Base-by-base conservation (phyloP, 139 green algal species). In the Micractinium sp. region DNA sequence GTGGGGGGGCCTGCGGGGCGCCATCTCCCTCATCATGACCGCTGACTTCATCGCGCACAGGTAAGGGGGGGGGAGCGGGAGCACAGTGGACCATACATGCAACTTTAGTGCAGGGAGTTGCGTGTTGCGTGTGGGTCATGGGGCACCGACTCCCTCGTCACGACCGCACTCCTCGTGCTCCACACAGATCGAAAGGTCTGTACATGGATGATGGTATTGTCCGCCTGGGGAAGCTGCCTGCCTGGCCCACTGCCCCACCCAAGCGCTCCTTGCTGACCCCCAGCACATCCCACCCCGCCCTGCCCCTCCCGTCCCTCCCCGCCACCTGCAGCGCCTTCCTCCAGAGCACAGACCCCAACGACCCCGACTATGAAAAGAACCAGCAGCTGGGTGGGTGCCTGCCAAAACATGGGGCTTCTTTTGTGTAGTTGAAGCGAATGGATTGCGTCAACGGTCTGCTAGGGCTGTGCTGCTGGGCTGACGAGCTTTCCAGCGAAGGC, bases 11-110 rank as follows among this genome's bases (percentile, higher is more conserved):
- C 90, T 98, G 74, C 88, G 96, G n/a, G 96, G 96, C 66, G 92
- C 93, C 16, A 88, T 98, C 69, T 97, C 93, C 5, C 93, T 98
- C 74, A 98, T 98, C 78, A 90, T 98, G 81, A 93, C 96, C 33
- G 95, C 94, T 7, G 92, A 97, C 77, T 88, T 98, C 18, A 87
- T 85, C n/a, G 78, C 81, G 3, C 27, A 85, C 35, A 88, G 86
- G 76, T 89, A 35, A 25, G 66, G 2, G 25, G 0, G 15, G 14
- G 5, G 16, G 23, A 23, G 23, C 73, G 36, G n/a, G 36, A n/a
- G n/a, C n/a, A n/a, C n/a, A n/a, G n/a, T n/a, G n/a, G n/a, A n/a
- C n/a, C n/a, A n/a, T n/a, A n/a, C n/a, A n/a, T n/a, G n/a, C n/a
- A n/a, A n/a, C n/a, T n/a, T n/a, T n/a, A n/a, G n/a, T n/a, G n/a